These are phyloP conservation scores for Trypanosoma congolense DNA, from an alignment of 208 protist species.

Conservation along the genomic window DNA sequence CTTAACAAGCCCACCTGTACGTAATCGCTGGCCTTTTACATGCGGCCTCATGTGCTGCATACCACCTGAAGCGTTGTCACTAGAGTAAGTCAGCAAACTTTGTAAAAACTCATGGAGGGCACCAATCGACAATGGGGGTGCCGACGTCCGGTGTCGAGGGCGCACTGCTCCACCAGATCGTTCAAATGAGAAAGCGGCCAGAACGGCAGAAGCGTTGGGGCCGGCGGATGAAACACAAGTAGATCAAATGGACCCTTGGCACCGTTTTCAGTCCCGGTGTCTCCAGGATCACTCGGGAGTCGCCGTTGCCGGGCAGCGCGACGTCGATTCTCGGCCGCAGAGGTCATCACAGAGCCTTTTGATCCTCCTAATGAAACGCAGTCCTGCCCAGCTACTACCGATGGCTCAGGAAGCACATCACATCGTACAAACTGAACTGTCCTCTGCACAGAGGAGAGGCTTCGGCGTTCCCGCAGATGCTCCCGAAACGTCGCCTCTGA, in stretches of 20 bases:
- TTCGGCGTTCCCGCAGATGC: constrained; percentile 35
- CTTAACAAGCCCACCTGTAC: constrained; percentile 14
- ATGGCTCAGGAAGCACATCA: constrained; percentile 15
- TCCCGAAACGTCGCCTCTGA: constrained; percentile 64
- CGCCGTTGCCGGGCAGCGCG: constrained; percentile 10
- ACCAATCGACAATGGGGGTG: constrained; percentile 22
- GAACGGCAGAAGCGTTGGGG: constrained; percentile 17
- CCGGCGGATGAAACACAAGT: constrained; percentile 40
- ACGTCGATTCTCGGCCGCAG: constrained; percentile 28
- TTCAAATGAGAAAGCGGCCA: constrained; percentile 14
- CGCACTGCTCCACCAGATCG: not conserved
- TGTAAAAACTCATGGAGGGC: constrained; percentile 25
- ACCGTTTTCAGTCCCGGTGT: constrained; percentile 1
- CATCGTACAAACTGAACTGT: constrained; percentile 25
- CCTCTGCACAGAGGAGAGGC: constrained; percentile 12
- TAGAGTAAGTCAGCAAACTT: constrained; percentile 11
- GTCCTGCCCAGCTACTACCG: not conserved
- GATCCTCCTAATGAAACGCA: not conserved
- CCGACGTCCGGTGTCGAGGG: not conserved
- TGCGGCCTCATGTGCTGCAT: not conserved
- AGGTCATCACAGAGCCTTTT: constrained; percentile 3
- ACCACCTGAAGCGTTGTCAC: not conserved
- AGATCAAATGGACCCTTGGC: constrained; percentile 32
- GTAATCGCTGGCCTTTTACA: not conserved
- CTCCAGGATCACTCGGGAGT: constrained; percentile 3